Base-by-base conservation (phyloP, 768 basidiomycete genomes). In the Mycena sanguinolenta region DNA sequence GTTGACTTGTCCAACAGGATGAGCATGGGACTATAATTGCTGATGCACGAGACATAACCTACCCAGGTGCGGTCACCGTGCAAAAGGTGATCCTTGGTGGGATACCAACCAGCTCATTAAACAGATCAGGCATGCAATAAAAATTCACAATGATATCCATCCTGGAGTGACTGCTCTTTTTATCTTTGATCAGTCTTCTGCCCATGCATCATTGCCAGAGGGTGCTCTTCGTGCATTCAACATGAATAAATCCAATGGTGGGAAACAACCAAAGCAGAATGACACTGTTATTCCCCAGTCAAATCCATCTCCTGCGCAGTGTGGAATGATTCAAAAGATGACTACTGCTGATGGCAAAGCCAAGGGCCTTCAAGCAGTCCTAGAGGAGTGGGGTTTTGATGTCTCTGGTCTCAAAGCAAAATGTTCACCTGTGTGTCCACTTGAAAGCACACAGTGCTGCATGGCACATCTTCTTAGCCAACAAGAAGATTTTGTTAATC, bases 301-400 rank as follows among this genome's bases (percentile, higher is more conserved):
- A 6, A 42, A 42, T 14, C 39, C 39, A 42, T 42, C 39, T 42
- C 14, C 39, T 6, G 28, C 10, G 7, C 30, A 57, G 17, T 14
- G 32, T 10, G 55, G 55, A 21, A 57, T 36, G 19, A 32, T 57
- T n/a, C 55, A 57, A n/a, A 57, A 57, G n/a, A 57, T 57, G 55
- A 57, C 55, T 7, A 57, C 34, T 14, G 32, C 55, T 12, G 23
- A 57, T n/a, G 55, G 55, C 6, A 7, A 57, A 30, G 55, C 55
- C 3, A 57, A 57, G n/a, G 55, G 55, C n/a, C 55, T 57, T 57
- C 27, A 57, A 34, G 55, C 21, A 19, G 55, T 57, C 19, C n/a
- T 57, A 34, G 55, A 36, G 55, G 55, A 57, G 34, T 21, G 55
- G 4, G 55, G 55, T 34, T 57, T 57, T 36, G 21, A 36, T 57